Conservation (phyloP, 805 yeast genomes). For the Yarrowia sp. region DNA sequence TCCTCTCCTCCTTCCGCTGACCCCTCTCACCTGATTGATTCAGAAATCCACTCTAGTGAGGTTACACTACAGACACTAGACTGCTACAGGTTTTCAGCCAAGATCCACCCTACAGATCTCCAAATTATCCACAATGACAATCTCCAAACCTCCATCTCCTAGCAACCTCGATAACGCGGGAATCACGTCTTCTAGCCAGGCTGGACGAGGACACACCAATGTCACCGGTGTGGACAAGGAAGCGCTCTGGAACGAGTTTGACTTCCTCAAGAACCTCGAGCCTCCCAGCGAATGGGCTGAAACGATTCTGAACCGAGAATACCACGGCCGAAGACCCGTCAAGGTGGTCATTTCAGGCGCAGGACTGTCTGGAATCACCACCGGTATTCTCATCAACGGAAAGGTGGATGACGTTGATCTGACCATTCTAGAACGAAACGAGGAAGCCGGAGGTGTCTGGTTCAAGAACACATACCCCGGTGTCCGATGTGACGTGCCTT, state of each 20-base stretch:
- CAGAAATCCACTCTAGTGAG: too few species aligned
- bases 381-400: conserved; percentile 44
- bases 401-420: conserved; percentile 45
- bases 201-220: conserved; percentile 11
- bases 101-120: too few species aligned
- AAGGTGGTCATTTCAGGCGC: conserved; percentile 47
- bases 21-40: not conserved
- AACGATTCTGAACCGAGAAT: conserved; percentile 18
- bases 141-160: conserved; percentile 11
- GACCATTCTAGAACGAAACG: conserved; percentile 46
- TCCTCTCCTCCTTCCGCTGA: too few species aligned
- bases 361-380: conserved; percentile 46
- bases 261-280: conserved; percentile 26
- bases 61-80: not conserved
- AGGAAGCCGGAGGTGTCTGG: conserved; percentile 47
- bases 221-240: conserved; percentile 28
- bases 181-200: conserved; percentile 26
- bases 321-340: conserved; percentile 39
- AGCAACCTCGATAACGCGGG: conserved; percentile 6
- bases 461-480: conserved; percentile 45
- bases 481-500: conserved; percentile 46
- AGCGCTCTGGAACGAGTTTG: conserved; percentile 24
- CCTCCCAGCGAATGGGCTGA: conserved; percentile 31
- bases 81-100: too few species aligned
- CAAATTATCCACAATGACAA: not conserved